These are phyloP conservation scores for Cystobasidium onofrii DNA, from an alignment of 768 basidiomycete species.

Conservation along the genomic window DNA sequence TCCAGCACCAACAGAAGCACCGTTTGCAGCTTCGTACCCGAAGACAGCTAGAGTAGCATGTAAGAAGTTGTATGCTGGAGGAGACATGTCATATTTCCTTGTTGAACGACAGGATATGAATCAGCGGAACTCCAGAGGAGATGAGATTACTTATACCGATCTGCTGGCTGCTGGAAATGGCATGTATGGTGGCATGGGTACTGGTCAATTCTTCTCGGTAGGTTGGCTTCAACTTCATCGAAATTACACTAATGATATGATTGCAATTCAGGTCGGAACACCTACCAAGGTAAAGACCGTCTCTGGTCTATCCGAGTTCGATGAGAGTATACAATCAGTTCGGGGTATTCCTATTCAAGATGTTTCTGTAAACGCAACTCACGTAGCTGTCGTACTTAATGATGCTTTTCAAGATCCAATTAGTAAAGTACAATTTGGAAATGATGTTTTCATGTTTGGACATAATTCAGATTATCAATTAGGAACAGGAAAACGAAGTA, in stretches of 20 bases:
- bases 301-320: conserved; percentile 79
- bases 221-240: neutral
- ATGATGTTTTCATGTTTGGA: conserved; percentile 41
- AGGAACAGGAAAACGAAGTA: conserved; percentile 48
- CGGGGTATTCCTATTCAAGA: conserved; percentile 37
- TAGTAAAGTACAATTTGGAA: conserved; percentile 32
- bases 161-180: conserved; percentile 36
- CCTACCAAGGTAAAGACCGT: conserved; percentile 69
- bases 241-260: too few species aligned
- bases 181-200: conserved; percentile 23
- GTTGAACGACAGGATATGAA: conserved; percentile 52
- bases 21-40: conserved; percentile 58
- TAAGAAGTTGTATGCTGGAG: conserved; percentile 60
- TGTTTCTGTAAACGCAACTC: conserved; percentile 37
- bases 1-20: conserved; percentile 73
- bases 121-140: conserved; percentile 54
- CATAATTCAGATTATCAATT: conserved; percentile 45
- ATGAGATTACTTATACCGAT: conserved; percentile 74
- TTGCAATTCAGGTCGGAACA: conserved; percentile 35
- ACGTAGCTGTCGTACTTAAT: conserved; percentile 38
- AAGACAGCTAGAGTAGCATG: conserved; percentile 56
- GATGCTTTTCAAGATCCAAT: conserved; percentile 36
- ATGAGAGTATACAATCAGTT: conserved; percentile 28
- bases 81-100: conserved; percentile 68
- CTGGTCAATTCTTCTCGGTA: neutral